A percentile compares a stretch with the other conserved stretches of the same genome.
Conservation (phyloP, 2,329 filamentous ascomycete genomes). For the Nigrospora osmanthi region DNA sequence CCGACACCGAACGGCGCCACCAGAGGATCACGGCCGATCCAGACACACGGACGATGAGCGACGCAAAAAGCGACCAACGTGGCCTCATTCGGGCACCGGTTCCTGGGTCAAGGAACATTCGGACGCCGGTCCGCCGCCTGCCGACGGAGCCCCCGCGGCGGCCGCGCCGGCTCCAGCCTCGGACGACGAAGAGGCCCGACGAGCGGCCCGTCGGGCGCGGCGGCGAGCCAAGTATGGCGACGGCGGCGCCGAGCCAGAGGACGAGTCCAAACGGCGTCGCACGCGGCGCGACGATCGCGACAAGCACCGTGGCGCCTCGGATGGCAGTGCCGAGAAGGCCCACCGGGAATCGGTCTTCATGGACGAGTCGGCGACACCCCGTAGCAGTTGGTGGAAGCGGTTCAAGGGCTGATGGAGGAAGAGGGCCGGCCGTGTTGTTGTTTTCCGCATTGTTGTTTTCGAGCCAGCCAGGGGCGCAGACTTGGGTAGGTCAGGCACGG, state of each 20-base stretch:
- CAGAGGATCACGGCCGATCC: conserved; percentile 33
- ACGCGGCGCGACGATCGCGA: conserved; percentile 29
- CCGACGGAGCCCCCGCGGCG: conserved; percentile 25
- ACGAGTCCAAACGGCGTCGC: conserved; percentile 31
- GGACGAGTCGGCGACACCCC: conserved; percentile 34
- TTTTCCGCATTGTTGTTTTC: too few species aligned
- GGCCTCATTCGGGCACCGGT: conserved; percentile 57
- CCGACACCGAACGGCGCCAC: conserved; percentile 33
- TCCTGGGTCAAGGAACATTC: conserved; percentile 61
- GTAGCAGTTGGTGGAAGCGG: conserved; percentile 55
- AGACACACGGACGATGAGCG: conserved; percentile 25
- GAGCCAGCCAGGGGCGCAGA: too few species aligned
- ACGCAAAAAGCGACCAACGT: conserved; percentile 28
- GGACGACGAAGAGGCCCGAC: conserved; percentile 41
- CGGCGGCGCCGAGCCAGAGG: conserved; percentile 27
- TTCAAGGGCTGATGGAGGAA: conserved; percentile 29
- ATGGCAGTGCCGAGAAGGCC: conserved; percentile 25
- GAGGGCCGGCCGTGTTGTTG: too few species aligned
- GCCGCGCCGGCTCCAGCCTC: conserved; percentile 26
- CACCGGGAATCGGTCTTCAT: conserved; percentile 32
- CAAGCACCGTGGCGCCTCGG: conserved; percentile 21
- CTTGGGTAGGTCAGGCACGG: too few species aligned
- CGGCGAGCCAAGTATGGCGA: conserved; percentile 36
- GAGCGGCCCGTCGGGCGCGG: conserved; percentile 38
- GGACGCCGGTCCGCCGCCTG: conserved; percentile 52